phyloP scores from a whole-genome alignment of 768 basidiomycete species.

The Panellus pusillus region DNA sequence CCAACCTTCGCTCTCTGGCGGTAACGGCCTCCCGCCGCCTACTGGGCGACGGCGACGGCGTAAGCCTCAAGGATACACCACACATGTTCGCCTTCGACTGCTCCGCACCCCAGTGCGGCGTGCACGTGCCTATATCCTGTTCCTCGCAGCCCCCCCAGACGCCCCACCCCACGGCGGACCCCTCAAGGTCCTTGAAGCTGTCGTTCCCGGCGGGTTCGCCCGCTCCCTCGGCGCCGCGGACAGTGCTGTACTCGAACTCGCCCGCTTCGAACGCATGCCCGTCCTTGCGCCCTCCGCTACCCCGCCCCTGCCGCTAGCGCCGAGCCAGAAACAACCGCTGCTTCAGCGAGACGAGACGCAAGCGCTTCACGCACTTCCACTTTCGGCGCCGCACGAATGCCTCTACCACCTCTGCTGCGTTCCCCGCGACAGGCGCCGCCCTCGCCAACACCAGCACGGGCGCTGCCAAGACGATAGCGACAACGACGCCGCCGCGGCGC shows the following conservation, averaged over 20 bases:
- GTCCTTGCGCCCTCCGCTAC: constrained; percentile 19
- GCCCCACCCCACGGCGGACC: constrained; percentile 38
- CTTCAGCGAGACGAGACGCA: constrained; percentile 30
- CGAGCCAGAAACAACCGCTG: constrained; percentile 7
- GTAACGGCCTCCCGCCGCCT: too few species aligned
- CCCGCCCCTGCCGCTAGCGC: too few species aligned
- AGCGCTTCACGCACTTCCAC: constrained; percentile 66
- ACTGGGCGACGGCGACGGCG: constrained; percentile 45
- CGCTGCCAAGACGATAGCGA: constrained; percentile 44
- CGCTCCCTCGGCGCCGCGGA: constrained; percentile 74
- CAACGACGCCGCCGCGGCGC: constrained; percentile 55
- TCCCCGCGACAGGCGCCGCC: constrained; percentile 54
- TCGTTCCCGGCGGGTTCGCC: constrained; percentile 84
- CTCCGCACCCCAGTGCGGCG: constrained; percentile 80
- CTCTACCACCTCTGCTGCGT: constrained; percentile 38
- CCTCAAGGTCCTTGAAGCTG: constrained; percentile 58
- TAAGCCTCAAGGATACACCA: constrained; percentile 38
- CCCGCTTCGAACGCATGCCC: constrained; percentile 57
- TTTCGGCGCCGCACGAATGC: constrained; percentile 32
- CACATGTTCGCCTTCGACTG: constrained; percentile 95
- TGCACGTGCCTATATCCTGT: constrained; percentile 76
- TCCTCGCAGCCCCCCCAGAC: constrained; percentile 67
- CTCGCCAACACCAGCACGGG: constrained; percentile 59
- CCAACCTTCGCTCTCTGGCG: too few species aligned
- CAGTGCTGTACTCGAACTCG: constrained; percentile 81